These are phyloP conservation scores for Melastoma candidum DNA, from an alignment of 441 rosid genomes.

Conservation along the genomic window DNA sequence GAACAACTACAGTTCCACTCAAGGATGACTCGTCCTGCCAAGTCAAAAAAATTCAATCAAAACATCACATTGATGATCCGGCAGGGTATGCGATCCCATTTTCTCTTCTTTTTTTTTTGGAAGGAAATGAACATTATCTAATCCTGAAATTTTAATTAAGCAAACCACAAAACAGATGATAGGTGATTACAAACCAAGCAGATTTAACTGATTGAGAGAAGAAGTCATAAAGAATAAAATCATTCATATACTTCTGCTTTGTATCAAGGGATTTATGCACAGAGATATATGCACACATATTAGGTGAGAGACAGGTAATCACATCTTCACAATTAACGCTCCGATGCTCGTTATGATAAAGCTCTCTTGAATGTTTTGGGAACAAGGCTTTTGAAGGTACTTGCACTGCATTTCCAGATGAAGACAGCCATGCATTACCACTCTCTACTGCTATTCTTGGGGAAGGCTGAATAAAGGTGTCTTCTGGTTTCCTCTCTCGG, in stretches of 20 bases:
- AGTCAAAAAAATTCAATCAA: conserved; percentile 16
- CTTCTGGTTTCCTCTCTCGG: conserved; percentile 74
- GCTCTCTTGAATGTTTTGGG: conserved; percentile 40
- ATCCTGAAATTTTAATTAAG: no score
- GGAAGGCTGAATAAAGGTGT: conserved; percentile 41
- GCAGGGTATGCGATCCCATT: no score
- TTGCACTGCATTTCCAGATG: conserved; percentile 36
- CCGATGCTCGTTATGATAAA: conserved; percentile 34
- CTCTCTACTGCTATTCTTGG: conserved; percentile 39
- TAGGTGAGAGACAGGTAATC: conserved; percentile 27
- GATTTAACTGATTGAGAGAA: no score
- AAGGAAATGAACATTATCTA: no score
- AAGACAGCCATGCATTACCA: conserved; percentile 38
- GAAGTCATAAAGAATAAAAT: no score
- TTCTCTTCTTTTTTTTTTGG: no score
- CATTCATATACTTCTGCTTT: no score
- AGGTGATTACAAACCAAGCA: no score
- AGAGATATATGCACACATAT: no score
- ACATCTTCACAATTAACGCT: conserved; percentile 55
- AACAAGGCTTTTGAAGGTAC: conserved; percentile 40
- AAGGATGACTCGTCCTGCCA: conserved; percentile 68
- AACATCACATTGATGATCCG: conserved; percentile 1
- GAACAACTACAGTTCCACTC: conserved; percentile 83
- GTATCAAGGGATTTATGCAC: no score
- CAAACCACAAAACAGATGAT: no score